phyloP scores from a whole-genome alignment of 257 asterid species.

The Galeopsis tetrahit region DNA sequence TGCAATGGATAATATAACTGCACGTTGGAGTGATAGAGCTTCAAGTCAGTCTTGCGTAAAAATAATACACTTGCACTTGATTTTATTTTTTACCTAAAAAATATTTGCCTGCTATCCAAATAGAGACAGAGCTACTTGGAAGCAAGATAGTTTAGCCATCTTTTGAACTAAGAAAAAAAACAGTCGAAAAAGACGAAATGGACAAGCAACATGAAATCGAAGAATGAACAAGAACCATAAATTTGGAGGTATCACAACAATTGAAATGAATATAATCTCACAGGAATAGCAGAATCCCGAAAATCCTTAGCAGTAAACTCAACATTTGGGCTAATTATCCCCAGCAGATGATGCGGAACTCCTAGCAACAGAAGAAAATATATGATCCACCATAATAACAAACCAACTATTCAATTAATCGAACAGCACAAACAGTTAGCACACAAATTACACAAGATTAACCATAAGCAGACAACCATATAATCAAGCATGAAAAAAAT shows the following conservation, averaged over 20 bases:
- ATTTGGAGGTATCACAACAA: background rate
- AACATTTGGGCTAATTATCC: constrained; percentile 65
- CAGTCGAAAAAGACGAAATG: background rate
- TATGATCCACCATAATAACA: constrained; percentile 19
- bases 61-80: background rate
- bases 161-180: background rate
- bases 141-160: background rate
- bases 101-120: background rate
- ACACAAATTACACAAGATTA: background rate
- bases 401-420: background rate
- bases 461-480: background rate
- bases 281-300: constrained; percentile 76
- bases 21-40: background rate
- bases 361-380: constrained; percentile 49
- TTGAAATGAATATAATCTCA: constrained; percentile 39
- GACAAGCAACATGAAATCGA: background rate
- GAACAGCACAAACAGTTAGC: constrained; percentile 8
- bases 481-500: constrained; percentile 4
- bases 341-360: constrained; percentile 87
- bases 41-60: constrained; percentile 1
- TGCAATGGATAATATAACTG: background rate
- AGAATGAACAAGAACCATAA: background rate
- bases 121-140: too few relatives aligned
- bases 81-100: background rate
- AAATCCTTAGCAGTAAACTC: constrained; percentile 88